Percentiles rank a stretch among this genome's conserved stretches.
Conservation (phyloP, 2,329 filamentous ascomycete genomes). For the Albophoma yamanashiensis region DNA sequence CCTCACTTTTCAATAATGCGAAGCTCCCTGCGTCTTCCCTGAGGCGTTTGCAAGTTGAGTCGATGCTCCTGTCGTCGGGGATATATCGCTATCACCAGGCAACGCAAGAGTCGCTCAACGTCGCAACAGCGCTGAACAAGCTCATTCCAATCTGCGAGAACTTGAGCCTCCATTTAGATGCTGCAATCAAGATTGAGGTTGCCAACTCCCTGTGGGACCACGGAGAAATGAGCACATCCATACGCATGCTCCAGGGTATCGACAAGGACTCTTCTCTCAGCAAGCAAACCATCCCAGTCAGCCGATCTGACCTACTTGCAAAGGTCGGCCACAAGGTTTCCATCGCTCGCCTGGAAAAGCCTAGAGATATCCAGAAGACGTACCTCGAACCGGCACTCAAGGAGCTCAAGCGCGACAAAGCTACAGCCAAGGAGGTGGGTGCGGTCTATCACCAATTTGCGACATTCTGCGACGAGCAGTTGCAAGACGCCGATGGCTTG, state of each 20-base stretch:
- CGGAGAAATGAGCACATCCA: conserved; percentile 80
- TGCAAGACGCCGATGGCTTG: conserved; percentile 74
- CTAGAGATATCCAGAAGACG: conserved; percentile 76
- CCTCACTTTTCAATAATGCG: conserved; percentile 48
- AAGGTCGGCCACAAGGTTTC: conserved; percentile 84
- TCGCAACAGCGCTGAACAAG: conserved; percentile 72
- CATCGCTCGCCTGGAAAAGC: conserved; percentile 80
- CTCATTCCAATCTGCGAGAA: conserved; percentile 59
- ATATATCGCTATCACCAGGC: conserved; percentile 73
- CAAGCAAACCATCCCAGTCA: conserved; percentile 61
- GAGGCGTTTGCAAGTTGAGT: conserved; percentile 62
- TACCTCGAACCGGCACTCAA: conserved; percentile 79
- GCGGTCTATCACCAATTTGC: conserved; percentile 93
- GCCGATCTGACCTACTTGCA: conserved; percentile 69
- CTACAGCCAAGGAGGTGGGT: conserved; percentile 60
- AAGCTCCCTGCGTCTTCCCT: conserved; percentile 52
- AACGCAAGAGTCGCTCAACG: conserved; percentile 76
- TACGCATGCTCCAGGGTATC: conserved; percentile 74
- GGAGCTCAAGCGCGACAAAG: conserved; percentile 59
- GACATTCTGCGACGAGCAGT: conserved; percentile 85
- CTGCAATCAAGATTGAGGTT: conserved; percentile 67
- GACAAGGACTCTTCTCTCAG: conserved; percentile 48
- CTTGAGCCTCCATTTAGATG: conserved; percentile 67
- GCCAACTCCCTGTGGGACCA: conserved; percentile 92
- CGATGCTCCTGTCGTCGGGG: conserved; percentile 63